phyloP scores from a whole-genome alignment of 2,329 filamentous ascomycete species.

The Aspergillus ibericus region DNA sequence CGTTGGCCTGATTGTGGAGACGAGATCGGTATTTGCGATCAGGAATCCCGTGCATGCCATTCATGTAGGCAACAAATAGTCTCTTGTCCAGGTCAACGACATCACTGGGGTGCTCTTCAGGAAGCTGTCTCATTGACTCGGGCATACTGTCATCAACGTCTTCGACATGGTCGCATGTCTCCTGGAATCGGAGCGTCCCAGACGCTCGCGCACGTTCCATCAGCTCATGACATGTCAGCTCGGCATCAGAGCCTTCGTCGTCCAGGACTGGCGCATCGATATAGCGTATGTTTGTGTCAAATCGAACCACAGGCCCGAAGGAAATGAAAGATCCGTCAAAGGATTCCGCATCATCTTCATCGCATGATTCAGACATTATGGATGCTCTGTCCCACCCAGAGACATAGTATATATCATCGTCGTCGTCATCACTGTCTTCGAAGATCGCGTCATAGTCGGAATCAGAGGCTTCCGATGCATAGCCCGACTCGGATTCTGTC shows the following conservation, averaged over 20 bases:
- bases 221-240: constrained; percentile 44
- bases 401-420: constrained; percentile 31
- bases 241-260: constrained; percentile 23
- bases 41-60: constrained; percentile 41
- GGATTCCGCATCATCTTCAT: constrained; percentile 32
- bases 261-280: constrained; percentile 31
- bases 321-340: constrained; percentile 40
- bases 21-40: constrained; percentile 35
- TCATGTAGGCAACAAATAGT: constrained; percentile 44
- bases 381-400: constrained; percentile 33
- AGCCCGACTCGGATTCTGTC: constrained; percentile 38
- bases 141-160: constrained; percentile 19
- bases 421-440: constrained; percentile 28
- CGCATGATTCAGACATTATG: constrained; percentile 28
- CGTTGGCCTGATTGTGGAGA: constrained; percentile 35
- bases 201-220: constrained; percentile 36
- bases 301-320: constrained; percentile 38
- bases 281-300: constrained; percentile 35
- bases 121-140: constrained; percentile 23
- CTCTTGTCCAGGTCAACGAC: constrained; percentile 40
- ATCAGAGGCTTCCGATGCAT: constrained; percentile 36
- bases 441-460: constrained; percentile 16
- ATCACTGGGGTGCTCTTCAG: constrained; percentile 40
- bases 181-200: constrained; percentile 19
- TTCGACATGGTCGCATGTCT: constrained; percentile 19